phyloP scores from a whole-genome alignment of 1,284 basidiomycete species.

The Agaricales sp. region DNA sequence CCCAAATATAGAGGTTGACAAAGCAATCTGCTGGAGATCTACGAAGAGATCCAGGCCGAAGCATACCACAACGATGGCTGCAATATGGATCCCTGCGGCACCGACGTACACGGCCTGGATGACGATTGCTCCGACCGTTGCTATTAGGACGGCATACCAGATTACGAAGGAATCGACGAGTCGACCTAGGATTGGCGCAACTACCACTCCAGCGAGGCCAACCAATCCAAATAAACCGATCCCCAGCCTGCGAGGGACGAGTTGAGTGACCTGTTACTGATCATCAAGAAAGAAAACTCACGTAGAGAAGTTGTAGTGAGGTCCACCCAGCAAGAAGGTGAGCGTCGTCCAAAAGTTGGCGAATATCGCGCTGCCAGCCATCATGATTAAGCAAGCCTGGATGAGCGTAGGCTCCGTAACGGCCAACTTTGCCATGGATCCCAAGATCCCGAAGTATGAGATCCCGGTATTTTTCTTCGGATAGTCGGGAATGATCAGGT shows the following conservation, averaged over 20 bases:
- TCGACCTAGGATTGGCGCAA: constrained; percentile 50
- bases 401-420: constrained; percentile 61
- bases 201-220: constrained; percentile 56
- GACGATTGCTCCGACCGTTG: constrained; percentile 27
- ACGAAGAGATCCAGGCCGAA: neutral
- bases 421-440: constrained; percentile 58
- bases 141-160: constrained; percentile 53
- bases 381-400: constrained; percentile 36
- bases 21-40: neutral
- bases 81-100: constrained; percentile 48
- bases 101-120: constrained; percentile 45
- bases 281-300: neutral
- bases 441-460: constrained; percentile 50
- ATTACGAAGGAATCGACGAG: constrained; percentile 53
- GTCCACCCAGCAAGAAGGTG: constrained; percentile 2
- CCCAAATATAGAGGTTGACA: neutral
- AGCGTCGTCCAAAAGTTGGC: neutral
- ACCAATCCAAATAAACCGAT: constrained; percentile 67
- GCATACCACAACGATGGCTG: constrained; percentile 34
- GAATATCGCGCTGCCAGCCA: neutral
- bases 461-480: constrained; percentile 51
- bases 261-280: neutral
- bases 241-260: constrained; percentile 23
- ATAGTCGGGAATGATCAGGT: constrained; percentile 57
- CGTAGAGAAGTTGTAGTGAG: constrained; percentile 19